These are phyloP conservation scores for Aspergillus bertholletiae DNA, from an alignment of 495 filamentous ascomycete genomes.

Conservation along the genomic window DNA sequence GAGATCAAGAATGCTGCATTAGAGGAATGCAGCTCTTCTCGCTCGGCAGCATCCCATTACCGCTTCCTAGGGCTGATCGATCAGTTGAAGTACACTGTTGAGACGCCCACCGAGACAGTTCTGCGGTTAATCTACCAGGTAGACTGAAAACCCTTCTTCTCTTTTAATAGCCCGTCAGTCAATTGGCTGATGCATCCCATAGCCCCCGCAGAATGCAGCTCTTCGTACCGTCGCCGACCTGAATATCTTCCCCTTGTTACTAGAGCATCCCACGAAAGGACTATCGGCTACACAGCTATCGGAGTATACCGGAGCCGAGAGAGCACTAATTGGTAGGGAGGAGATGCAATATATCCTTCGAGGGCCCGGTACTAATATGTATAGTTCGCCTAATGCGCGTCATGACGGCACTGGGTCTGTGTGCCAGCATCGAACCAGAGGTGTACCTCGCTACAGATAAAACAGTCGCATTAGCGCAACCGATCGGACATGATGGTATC, in stretches of 20 bases:
- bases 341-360: neutral
- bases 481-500: conserved; percentile 34
- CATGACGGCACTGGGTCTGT: conserved; percentile 31
- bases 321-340: conserved; percentile 27
- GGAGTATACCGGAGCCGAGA: conserved; percentile 25
- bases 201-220: conserved; percentile 41
- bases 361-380: neutral
- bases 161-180: no score
- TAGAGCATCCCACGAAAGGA: conserved; percentile 20
- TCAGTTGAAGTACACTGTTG: conserved; percentile 26
- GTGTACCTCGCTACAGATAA: conserved; percentile 31
- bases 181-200: neutral
- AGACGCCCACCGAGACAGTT: conserved; percentile 34
- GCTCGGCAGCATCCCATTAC: conserved; percentile 25
- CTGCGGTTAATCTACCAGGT: conserved; percentile 40
- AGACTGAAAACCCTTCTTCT: no score
- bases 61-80: conserved; percentile 31
- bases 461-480: conserved; percentile 28
- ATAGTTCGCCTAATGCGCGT: conserved; percentile 40
- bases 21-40: conserved; percentile 14
- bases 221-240: conserved; percentile 33
- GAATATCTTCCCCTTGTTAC: conserved; percentile 28
- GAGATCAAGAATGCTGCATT: conserved; percentile 21
- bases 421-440: conserved; percentile 19
- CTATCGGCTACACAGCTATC: conserved; percentile 27